Base-by-base conservation (phyloP, 202 grass and related monocot species). In the Elaeis oleifera region DNA sequence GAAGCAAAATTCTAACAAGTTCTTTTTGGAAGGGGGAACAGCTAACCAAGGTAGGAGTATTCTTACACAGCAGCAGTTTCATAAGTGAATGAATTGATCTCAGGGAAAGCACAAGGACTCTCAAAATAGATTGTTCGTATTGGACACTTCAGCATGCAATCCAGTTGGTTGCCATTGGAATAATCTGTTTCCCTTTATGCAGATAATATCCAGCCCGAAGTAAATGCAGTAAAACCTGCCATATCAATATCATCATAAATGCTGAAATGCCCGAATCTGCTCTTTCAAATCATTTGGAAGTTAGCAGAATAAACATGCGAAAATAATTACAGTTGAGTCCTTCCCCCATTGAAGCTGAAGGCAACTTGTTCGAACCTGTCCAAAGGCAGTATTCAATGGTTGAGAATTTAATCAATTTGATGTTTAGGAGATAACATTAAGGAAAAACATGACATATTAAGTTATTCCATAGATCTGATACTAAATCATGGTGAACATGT, bases 291-390 rank as follows among this genome's bases (percentile, higher is more conserved):
- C 73, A 64, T 64, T 54, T 61, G 55, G 16, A 86, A 61, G 52
- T 32, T 16, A 65, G 23, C 22, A 65, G 9, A 18, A 67, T 66
- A 36, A 52, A 57, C 54, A 78, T 65, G 23, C 56, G 51, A 63
- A 75, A 75, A 56, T 61, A 64, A 72, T 83, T 96, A 96, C 94
- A 65, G 94, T 97, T 54, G 94, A 97, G 74, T 97, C 94, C 71
- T 97, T 97, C 58, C 94, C 54, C 94, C 94, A 65, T 97, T 97
- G 89, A 97, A 97, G 82, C 94, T 97, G 68, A 97, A 97, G 50
- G 94, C 85, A 53, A 97, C 78, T 81, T 97, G 84, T 51, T 84
- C 70, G 76, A 97, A 92, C 56, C 92, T 97, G 74, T 54, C 61
- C 28, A 85, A 5, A n/a, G 64, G 67, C 73, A 79, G 17, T 74